phyloP scores from a whole-genome alignment of 1,284 basidiomycete species.

The Ganoderma boninense region DNA sequence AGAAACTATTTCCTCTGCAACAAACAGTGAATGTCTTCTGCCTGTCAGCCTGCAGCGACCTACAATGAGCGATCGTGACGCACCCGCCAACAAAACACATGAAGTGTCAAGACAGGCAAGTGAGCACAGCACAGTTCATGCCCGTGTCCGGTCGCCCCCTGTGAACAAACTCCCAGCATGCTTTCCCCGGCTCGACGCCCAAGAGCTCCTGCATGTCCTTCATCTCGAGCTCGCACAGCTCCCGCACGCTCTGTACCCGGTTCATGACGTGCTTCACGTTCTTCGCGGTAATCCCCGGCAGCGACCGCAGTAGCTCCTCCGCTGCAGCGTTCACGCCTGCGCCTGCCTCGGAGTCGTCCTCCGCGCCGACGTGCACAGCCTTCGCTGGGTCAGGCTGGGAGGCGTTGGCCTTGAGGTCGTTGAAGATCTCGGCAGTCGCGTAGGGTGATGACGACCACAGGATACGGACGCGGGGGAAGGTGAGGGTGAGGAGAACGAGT shows the following conservation, averaged over 20 bases:
- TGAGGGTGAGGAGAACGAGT: conserved; percentile 87
- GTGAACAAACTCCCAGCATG: conserved; percentile 86
- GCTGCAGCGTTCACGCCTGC: conserved; percentile 77
- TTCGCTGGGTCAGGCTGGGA: conserved; percentile 83
- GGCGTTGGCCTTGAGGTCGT: conserved; percentile 88
- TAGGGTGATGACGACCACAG: conserved; percentile 98
- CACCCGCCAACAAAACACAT: neutral
- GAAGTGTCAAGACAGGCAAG: neutral
- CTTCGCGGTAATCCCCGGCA: conserved; percentile 84
- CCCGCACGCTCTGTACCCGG: conserved; percentile 78
- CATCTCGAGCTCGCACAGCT: conserved; percentile 76
- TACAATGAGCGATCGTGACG: neutral
- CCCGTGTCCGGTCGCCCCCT: conserved; percentile 56
- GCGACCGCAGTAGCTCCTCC: conserved; percentile 75
- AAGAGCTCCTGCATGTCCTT: conserved; percentile 78
- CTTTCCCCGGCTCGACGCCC: conserved; percentile 84
- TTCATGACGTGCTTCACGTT: conserved; percentile 89
- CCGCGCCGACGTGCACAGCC: conserved; percentile 84
- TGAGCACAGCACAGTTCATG: neutral
- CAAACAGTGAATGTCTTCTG: neutral
- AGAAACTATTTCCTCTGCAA: neutral
- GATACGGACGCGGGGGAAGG: conserved; percentile 91
- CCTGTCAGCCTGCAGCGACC: neutral
- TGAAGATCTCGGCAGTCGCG: conserved; percentile 92
- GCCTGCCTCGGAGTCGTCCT: conserved; percentile 71